Evolutionary conservation across 2,329 filamentous ascomycete species (phyloP).

Genomic region (Zalaria sp.): DNA sequence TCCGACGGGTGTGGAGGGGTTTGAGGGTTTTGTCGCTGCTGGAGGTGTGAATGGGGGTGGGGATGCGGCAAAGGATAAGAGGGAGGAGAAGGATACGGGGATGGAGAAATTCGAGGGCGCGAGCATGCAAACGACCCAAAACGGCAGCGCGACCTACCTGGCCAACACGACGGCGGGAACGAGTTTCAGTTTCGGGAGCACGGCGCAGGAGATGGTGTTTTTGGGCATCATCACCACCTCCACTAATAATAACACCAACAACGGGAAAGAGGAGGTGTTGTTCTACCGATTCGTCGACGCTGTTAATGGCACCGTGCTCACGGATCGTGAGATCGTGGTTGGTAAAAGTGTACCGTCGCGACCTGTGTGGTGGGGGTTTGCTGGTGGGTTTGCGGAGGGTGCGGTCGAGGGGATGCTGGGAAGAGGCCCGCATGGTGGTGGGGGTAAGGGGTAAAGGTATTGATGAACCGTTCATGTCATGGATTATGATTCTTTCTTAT

Average conservation of each 20-base stretch:
- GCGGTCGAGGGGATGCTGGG: conserved; percentile 16
- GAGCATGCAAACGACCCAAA: conserved; percentile 37
- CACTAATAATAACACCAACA: conserved; percentile 1
- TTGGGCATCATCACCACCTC: conserved; percentile 23
- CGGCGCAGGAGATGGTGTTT: conserved; percentile 43
- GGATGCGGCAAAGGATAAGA: too few species aligned
- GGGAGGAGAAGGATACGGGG: not conserved
- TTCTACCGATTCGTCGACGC: conserved; percentile 45
- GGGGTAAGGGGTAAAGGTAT: too few species aligned
- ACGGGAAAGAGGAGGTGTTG: conserved; percentile 24
- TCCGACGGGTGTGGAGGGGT: conserved; percentile 47
- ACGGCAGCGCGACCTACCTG: conserved; percentile 44
- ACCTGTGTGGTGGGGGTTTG: conserved; percentile 2
- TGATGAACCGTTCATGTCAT: too few species aligned
- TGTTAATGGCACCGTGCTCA: conserved; percentile 37
- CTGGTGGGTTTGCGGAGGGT: conserved; percentile 12
- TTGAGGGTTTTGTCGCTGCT: conserved; percentile 22
- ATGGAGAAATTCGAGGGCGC: conserved; percentile 21
- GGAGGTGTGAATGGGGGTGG: too few species aligned
- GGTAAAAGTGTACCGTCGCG: not conserved
- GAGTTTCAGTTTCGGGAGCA: conserved; percentile 40
- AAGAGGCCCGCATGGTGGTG: conserved; percentile 12
- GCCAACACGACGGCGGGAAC: conserved; percentile 29
- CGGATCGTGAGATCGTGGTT: conserved; percentile 29
- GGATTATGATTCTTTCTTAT: too few species aligned